Conservation (phyloP, 1,139 yeast species). For the Diutina neorugosa region DNA sequence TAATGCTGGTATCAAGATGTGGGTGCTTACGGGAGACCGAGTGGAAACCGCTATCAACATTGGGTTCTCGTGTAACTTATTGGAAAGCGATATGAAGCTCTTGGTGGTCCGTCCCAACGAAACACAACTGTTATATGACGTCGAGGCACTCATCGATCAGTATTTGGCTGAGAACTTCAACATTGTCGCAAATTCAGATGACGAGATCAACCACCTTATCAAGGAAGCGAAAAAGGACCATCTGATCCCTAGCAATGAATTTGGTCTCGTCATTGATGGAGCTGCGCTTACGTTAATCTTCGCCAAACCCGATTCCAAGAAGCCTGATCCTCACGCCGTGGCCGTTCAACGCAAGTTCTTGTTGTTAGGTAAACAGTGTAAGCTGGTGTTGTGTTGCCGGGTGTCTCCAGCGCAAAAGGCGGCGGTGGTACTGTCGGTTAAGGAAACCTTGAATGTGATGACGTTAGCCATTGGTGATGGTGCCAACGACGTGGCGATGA, state of each 20-base stretch:
- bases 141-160: constrained; percentile 51
- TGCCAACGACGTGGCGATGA: constrained; percentile 97
- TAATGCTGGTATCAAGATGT: constrained; percentile 85
- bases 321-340: constrained; percentile 13
- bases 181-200: not conserved
- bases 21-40: constrained; percentile 97
- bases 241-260: constrained; percentile 8
- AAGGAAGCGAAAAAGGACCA: constrained; percentile 8
- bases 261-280: constrained; percentile 10
- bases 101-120: constrained; percentile 14
- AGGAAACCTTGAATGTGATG: constrained; percentile 65
- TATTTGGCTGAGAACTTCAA: not conserved
- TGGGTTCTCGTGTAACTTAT: constrained; percentile 88
- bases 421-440: constrained; percentile 77
- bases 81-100: constrained; percentile 79
- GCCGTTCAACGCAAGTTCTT: constrained; percentile 40
- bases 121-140: not conserved
- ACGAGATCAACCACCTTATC: constrained; percentile 8
- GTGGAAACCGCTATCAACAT: constrained; percentile 97
- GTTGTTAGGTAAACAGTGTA: constrained; percentile 83
- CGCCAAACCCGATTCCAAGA: not conserved
- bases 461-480: constrained; percentile 96
- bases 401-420: constrained; percentile 98
- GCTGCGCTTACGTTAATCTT: constrained; percentile 9
- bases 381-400: constrained; percentile 88